Conservation (phyloP, 495 filamentous ascomycete species). For the Lentithecium fluviatile region DNA sequence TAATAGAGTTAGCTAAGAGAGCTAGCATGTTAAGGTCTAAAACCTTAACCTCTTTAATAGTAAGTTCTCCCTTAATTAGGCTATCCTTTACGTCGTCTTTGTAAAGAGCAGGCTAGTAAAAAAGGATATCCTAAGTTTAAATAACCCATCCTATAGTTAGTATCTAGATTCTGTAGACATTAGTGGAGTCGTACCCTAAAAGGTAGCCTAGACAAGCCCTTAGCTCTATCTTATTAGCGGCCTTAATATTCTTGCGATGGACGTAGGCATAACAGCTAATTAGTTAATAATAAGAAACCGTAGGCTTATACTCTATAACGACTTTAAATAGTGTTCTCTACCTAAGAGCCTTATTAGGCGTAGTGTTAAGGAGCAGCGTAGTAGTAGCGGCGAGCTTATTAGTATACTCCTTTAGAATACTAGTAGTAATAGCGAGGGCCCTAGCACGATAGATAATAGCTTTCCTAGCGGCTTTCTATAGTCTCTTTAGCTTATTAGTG, state of each 20-base stretch:
- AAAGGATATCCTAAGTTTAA: slow-evolving; percentile 9
- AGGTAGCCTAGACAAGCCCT: slow-evolving; percentile 20
- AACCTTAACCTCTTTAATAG: neutral
- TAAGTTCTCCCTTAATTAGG: neutral
- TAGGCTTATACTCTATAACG: slow-evolving; percentile 1
- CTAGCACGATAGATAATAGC: neutral
- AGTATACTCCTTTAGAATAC: slow-evolving; percentile 3
- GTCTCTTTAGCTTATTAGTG: neutral
- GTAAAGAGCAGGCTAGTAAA: slow-evolving; percentile 2
- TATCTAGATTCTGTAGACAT: slow-evolving; percentile 27
- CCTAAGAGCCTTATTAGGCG: slow-evolving; percentile 8
- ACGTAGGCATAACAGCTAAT: no score
- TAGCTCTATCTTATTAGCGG: slow-evolving; percentile 15
- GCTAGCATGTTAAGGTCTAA: neutral
- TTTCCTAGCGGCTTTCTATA: neutral
- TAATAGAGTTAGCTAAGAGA: no score
- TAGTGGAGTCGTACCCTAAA: slow-evolving; percentile 21
- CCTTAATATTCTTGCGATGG: no score
- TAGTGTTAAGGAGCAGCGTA: slow-evolving; percentile 27
- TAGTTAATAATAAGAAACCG: slow-evolving; percentile 5
- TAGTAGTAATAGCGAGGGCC: neutral
- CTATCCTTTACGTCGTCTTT: neutral
- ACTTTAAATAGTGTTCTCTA: slow-evolving; percentile 29
- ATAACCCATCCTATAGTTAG: slow-evolving; percentile 10
- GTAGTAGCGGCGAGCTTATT: slow-evolving; percentile 6